These are phyloP conservation scores for Chrysochromulina parva DNA, from an alignment of 78 protist genomes.

Conservation along the genomic window DNA sequence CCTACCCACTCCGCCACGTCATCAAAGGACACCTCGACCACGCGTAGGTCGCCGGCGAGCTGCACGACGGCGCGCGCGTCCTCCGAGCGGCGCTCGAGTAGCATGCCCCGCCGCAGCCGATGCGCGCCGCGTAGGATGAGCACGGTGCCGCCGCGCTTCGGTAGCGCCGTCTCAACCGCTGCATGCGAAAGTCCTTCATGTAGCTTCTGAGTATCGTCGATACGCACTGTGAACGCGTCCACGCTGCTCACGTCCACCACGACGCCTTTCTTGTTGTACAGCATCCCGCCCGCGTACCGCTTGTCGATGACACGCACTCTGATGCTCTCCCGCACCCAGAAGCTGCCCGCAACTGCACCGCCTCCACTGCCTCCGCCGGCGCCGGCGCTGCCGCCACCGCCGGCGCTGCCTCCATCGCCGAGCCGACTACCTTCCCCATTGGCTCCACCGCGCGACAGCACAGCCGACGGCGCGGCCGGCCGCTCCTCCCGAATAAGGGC, in stretches of 20 bases:
- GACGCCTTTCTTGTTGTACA: slow-evolving; percentile 32
- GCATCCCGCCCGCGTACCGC: slow-evolving; percentile 3
- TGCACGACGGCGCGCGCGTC: not conserved
- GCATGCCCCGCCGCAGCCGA: not conserved
- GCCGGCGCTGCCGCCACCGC: not conserved
- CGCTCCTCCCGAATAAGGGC: not conserved
- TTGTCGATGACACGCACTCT: slow-evolving; percentile 37
- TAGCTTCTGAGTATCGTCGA: not conserved
- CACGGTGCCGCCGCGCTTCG: slow-evolving; percentile 17
- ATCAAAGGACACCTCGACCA: not conserved
- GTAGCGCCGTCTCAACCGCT: slow-evolving; percentile 6
- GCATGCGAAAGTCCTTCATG: not conserved
- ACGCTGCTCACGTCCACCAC: slow-evolving; percentile 19
- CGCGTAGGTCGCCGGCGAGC: slow-evolving; percentile 16
- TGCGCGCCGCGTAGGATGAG: not conserved
- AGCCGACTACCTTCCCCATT: too few relatives aligned
- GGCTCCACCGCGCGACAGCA: not conserved
- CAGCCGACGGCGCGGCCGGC: not conserved
- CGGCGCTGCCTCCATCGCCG: too few relatives aligned
- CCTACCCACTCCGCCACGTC: slow-evolving; percentile 13
- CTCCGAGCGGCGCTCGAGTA: not conserved
- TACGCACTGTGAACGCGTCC: not conserved
- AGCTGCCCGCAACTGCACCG: too few relatives aligned
- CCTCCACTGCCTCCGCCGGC: not conserved
- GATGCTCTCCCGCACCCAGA: slow-evolving; percentile 34